These are phyloP conservation scores for Candida incommunis DNA, from an alignment of 805 yeast species.

Conservation along the genomic window DNA sequence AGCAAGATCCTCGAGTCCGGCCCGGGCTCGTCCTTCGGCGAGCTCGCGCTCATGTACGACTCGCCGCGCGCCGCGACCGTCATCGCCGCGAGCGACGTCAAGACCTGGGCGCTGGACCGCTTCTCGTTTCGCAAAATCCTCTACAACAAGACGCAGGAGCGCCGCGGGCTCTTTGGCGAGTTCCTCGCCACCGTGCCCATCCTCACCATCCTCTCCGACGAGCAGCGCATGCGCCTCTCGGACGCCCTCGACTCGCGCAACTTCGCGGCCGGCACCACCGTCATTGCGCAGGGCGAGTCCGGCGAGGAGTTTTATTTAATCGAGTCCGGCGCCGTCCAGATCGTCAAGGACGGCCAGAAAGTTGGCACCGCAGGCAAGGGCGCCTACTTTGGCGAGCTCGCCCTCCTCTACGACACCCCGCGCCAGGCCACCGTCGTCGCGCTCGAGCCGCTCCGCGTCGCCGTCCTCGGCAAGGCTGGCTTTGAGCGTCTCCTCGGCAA, in stretches of 20 bases:
- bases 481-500: conserved; percentile 92
- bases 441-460: conserved; percentile 61
- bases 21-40: conserved; percentile 89
- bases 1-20: conserved; percentile 59
- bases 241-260: conserved; percentile 80
- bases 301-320: conserved; percentile 66
- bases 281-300: conserved; percentile 74
- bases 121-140: conserved; percentile 83
- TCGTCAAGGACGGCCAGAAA: conserved; percentile 41
- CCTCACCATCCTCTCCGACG: conserved; percentile 52
- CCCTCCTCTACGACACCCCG: conserved; percentile 79
- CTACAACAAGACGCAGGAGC: conserved; percentile 78
- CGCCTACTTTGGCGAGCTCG: conserved; percentile 94
- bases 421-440: conserved; percentile 91
- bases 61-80: conserved; percentile 97
- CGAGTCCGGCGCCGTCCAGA: conserved; percentile 73
- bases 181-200: conserved; percentile 80
- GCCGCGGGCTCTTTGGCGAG: conserved; percentile 80
- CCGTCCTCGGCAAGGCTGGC: conserved; percentile 83
- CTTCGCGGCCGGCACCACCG: conserved; percentile 55
- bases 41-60: conserved; percentile 92
- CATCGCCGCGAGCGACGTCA: conserved; percentile 51
- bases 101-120: conserved; percentile 88
- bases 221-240: conserved; percentile 83
- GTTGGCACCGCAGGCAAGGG: conserved; percentile 56